phyloP scores from a whole-genome alignment of 225 moss, liverwort and hornwort species.

The Polytrichum formosum region DNA sequence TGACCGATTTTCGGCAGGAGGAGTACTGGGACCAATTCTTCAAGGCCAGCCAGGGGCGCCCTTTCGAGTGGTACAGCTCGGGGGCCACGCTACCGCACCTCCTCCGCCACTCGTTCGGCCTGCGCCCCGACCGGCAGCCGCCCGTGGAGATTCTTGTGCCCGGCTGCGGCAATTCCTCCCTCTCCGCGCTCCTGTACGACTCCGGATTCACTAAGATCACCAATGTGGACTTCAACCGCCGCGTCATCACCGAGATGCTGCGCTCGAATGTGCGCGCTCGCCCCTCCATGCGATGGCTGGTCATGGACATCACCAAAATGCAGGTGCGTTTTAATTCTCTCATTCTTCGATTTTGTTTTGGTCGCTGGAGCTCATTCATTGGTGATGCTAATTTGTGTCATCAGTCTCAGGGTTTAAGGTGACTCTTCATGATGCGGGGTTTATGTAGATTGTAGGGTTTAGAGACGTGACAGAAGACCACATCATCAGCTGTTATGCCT shows the following conservation, averaged over 20 bases:
- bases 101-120: constrained; percentile 29
- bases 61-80: constrained; percentile 60
- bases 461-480: too few relatives aligned
- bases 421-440: too few relatives aligned
- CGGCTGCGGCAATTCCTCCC: constrained; percentile 49
- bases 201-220: constrained; percentile 38
- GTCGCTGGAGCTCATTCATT: too few relatives aligned
- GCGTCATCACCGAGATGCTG: constrained; percentile 51
- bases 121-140: constrained; percentile 30
- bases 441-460: too few relatives aligned
- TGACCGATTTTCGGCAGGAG: constrained; percentile 47
- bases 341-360: too few relatives aligned
- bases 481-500: too few relatives aligned
- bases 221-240: constrained; percentile 56
- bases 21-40: constrained; percentile 58
- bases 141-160: constrained; percentile 51
- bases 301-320: constrained; percentile 60
- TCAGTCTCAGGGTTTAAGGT: too few relatives aligned
- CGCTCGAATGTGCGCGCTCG: constrained; percentile 42
- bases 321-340: constrained; percentile 21
- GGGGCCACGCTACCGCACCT: constrained; percentile 32
- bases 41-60: constrained; percentile 50
- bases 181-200: constrained; percentile 53
- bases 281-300: constrained; percentile 57
- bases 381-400: too few relatives aligned